Conservation (phyloP, 805 yeast species). For the Yamadazyma olivae region DNA sequence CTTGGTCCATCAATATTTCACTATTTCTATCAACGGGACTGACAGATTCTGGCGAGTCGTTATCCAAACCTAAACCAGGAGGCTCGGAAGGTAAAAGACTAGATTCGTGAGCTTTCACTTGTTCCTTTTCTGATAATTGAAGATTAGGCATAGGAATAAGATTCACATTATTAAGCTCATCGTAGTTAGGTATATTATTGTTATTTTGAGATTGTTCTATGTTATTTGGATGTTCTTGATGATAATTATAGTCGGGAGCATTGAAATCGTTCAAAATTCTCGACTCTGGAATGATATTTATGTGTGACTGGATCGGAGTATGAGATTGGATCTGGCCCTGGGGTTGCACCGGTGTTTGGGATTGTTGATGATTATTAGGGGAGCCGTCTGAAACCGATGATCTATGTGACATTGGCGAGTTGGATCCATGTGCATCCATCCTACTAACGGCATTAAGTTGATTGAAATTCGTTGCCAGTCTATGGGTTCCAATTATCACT, state of each 20-base stretch:
- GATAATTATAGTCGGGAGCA: background rate
- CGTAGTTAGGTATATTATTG: constrained; percentile 20
- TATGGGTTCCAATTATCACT: constrained; percentile 74
- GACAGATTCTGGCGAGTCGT: constrained; percentile 18
- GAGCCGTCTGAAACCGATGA: constrained; percentile 6
- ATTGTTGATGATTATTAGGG: background rate
- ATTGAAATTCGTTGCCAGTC: constrained; percentile 29
- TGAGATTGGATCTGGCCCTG: background rate
- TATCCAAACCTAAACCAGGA: constrained; percentile 19
- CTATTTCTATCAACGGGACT: constrained; percentile 18
- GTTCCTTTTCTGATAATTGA: constrained; percentile 55
- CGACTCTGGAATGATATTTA: background rate
- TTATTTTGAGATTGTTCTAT: no score
- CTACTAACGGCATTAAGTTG: constrained; percentile 1
- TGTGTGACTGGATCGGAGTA: background rate
- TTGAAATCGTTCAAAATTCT: background rate
- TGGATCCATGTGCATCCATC: background rate
- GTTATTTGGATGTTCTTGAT: background rate
- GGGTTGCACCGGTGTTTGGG: background rate
- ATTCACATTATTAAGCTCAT: constrained; percentile 13
- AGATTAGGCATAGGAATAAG: constrained; percentile 14
- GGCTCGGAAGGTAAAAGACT: constrained; percentile 61
- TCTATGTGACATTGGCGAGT: constrained; percentile 1
- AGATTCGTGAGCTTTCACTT: constrained; percentile 50
- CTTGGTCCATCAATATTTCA: constrained; percentile 4